A percentile compares a stretch with the other conserved stretches of the same genome.
Evolutionary conservation across 2,329 filamentous ascomycete genomes (phyloP).

Genomic region (Pseudogymnoascus sp.): DNA sequence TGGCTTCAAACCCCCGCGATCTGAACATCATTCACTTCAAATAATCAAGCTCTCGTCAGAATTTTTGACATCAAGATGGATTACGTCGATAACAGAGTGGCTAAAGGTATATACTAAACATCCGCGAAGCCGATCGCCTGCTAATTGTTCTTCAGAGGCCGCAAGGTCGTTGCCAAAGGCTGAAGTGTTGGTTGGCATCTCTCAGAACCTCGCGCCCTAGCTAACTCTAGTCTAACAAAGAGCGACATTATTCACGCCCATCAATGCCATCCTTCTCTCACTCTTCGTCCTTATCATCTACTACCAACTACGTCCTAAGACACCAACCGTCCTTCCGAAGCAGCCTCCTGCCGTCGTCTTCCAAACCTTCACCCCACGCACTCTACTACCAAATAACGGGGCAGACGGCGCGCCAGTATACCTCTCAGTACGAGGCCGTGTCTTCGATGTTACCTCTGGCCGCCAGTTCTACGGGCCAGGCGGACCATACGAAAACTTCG

Average conservation of each 20-base stretch:
- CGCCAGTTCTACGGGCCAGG: constrained; percentile 95
- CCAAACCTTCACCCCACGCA: constrained; percentile 65
- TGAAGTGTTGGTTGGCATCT: constrained; percentile 26
- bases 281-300: constrained; percentile 54
- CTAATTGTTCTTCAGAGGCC: constrained; percentile 20
- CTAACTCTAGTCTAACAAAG: constrained; percentile 16
- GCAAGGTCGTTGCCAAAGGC: constrained; percentile 22
- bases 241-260: constrained; percentile 45
- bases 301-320: constrained; percentile 43
- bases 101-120: constrained; percentile 20
- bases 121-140: neutral
- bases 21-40: neutral
- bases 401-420: constrained; percentile 67
- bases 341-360: constrained; percentile 55
- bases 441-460: constrained; percentile 84
- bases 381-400: constrained; percentile 84
- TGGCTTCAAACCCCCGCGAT: neutral
- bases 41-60: neutral
- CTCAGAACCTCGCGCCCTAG: neutral
- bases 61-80: constrained; percentile 22
- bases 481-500: constrained; percentile 93
- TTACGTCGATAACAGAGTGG: constrained; percentile 31
- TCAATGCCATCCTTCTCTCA: constrained; percentile 54
- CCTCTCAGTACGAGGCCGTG: constrained; percentile 80
- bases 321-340: constrained; percentile 42